Conservation (phyloP, 148 eudicot species). For the Vaccinium corymbosum region DNA sequence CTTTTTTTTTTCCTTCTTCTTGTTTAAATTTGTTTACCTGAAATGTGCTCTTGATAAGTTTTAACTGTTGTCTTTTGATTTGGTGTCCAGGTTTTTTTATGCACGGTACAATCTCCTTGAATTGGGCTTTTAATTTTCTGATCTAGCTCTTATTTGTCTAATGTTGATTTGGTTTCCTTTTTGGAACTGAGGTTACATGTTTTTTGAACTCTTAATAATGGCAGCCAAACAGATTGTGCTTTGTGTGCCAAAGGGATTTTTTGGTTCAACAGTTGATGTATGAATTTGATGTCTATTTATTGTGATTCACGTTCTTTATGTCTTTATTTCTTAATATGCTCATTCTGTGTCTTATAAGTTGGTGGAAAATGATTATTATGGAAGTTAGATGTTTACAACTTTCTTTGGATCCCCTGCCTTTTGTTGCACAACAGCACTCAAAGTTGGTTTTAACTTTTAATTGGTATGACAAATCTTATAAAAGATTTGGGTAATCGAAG, state of each 20-base stretch:
- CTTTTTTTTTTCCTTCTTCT: background rate
- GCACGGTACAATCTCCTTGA: background rate
- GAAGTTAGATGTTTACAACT: background rate
- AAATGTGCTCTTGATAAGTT: background rate
- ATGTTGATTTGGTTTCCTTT: background rate
- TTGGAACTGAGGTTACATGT: background rate
- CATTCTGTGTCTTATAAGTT: background rate
- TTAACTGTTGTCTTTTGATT: background rate
- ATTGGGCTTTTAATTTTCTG: background rate
- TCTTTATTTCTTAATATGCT: background rate
- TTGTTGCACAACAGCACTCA: background rate
- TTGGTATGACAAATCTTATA: background rate
- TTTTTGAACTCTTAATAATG: background rate
- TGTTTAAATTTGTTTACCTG: background rate
- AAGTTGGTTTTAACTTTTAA: background rate
- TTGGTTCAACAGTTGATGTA: background rate
- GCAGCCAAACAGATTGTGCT: background rate
- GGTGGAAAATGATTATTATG: background rate
- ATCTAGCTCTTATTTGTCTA: background rate
- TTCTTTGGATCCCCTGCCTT: background rate
- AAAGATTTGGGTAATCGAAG: background rate
- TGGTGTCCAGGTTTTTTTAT: background rate
- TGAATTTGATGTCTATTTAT: background rate
- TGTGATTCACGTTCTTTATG: background rate
- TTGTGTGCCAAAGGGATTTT: background rate